Base-by-base conservation (phyloP, 2,329 filamentous ascomycete species). In the Paecilomyces sp. region DNA sequence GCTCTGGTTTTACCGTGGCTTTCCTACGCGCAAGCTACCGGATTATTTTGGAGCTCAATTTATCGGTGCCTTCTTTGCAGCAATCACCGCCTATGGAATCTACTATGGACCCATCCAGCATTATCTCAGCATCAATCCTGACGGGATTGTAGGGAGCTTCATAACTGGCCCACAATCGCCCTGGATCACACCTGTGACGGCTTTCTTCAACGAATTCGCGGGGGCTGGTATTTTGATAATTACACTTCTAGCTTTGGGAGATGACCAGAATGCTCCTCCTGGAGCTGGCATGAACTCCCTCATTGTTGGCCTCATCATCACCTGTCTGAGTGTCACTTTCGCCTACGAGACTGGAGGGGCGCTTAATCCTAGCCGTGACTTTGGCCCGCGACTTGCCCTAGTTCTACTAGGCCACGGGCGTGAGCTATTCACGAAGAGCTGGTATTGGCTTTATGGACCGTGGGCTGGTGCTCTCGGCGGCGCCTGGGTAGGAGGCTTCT, bases 1-100 rank as follows among this genome's bases (percentile, higher is more conserved):
- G 70, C 68, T 80, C 12, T 80, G 73, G 69, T 74, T 80, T 61
- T 83, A 76, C 64, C 79, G 81, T 52, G 80, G 80, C 1, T 83
- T 85, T 33, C 83, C 82, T 0, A 78, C 80, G 64, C 68, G 75
- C 11, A 80, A 82, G 68, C 76, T 82, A 28, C 72, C 78, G 2
- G 72, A 78, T 6, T 85, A 84, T 66, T 76, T 81, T 9, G 62
- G 76, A 1, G 80, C 82, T 5, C 83, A 85, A 62, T 74, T 84
- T 58, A 66, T 85, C 0, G 82, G 78, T 2, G 82, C 81, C 0
- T 79, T 85, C 54, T 68, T 77, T 31, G 82, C 82, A 1, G 72
- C 70, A 18, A 68, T 82, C 41, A 71, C 80, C 28, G 76, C 81
- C 0, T 80, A 77, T 60, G 75, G 74, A 2, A 59, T 81, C 28